Percentiles rank a stretch among this genome's conserved stretches.
Conservation (phyloP, 78 protist species). For the Dictyostelium purpureum region DNA sequence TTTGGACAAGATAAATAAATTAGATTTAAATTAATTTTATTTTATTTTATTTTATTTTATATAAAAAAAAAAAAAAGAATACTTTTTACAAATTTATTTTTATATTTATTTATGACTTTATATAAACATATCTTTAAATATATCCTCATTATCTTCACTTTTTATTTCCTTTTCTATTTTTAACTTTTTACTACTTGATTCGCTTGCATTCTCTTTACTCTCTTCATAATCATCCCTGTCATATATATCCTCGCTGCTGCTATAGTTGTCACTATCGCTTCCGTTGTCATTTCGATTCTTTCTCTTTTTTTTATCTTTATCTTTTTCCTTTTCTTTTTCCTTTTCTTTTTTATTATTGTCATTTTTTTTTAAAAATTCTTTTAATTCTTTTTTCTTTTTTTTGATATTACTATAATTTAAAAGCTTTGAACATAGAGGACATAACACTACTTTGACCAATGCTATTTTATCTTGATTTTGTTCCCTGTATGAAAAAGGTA, state of each 20-base stretch:
- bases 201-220: neutral
- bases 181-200: neutral
- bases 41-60: neutral
- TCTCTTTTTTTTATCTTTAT: neutral
- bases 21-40: neutral
- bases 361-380: constrained; percentile 22
- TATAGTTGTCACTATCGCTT: neutral
- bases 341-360: neutral
- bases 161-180: neutral
- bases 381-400: constrained; percentile 58
- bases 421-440: constrained; percentile 49
- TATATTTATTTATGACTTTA: no score
- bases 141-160: neutral
- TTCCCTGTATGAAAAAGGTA: constrained; percentile 51
- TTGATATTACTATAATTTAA: constrained; percentile 40
- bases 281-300: neutral
- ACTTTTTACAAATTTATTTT: neutral
- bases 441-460: constrained; percentile 59
- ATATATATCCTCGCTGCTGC: neutral
- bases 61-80: neutral
- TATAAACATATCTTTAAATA: constrained; percentile 1
- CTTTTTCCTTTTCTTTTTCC: neutral
- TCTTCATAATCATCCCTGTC: neutral
- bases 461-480: constrained; percentile 39
- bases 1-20: constrained; percentile 5